Evolutionary conservation across 306 rosid genomes (phyloP).

Genomic region (Crataegus laevigata): DNA sequence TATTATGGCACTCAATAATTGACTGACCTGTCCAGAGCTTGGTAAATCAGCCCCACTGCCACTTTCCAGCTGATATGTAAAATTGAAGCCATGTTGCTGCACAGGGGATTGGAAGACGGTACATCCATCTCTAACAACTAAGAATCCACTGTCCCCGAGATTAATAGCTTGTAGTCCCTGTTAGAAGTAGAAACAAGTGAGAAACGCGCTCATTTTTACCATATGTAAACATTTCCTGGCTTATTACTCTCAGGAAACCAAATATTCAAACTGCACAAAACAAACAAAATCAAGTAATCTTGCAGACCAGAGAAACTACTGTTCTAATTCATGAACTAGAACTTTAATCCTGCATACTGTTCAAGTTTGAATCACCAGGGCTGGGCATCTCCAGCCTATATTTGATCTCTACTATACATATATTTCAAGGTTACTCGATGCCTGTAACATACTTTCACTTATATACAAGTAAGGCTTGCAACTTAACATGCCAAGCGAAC

Average conservation of each 20-base stretch:
- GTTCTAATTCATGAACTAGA: neutral
- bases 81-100: slow-evolving; percentile 86
- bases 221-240: neutral
- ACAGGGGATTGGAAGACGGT: slow-evolving; percentile 71
- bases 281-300: neutral
- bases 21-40: slow-evolving; percentile 78
- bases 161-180: slow-evolving; percentile 85
- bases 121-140: slow-evolving; percentile 79
- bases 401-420: neutral
- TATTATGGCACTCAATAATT: neutral
- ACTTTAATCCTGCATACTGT: neutral
- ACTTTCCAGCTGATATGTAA: slow-evolving; percentile 77
- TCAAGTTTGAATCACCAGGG: neutral
- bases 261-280: neutral
- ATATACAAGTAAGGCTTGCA: neutral
- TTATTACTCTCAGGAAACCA: slow-evolving; percentile 7
- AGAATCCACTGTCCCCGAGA: slow-evolving; percentile 92
- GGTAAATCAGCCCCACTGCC: slow-evolving; percentile 80
- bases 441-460: neutral
- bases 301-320: neutral
- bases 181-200: slow-evolving; percentile 14
- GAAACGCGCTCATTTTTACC: neutral
- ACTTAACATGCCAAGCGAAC: neutral
- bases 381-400: neutral
- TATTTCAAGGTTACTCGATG: neutral